Evolutionary conservation across 805 yeast genomes (phyloP).

Genomic region (Candida incommunis): DNA sequence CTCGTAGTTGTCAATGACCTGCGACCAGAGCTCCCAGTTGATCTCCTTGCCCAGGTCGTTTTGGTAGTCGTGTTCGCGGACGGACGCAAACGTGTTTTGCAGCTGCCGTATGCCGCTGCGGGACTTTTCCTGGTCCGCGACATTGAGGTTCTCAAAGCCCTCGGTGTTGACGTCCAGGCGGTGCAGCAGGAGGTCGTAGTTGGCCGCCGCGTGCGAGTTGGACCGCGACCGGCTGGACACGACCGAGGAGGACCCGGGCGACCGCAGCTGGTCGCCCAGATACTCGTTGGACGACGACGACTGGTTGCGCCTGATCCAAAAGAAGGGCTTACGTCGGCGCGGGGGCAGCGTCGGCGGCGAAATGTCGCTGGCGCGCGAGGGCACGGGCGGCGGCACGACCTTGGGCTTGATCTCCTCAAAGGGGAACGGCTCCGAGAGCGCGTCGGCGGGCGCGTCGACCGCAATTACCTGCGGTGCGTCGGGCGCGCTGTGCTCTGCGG

Average conservation of each 20-base stretch:
- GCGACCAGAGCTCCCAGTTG: slow-evolving; percentile 64
- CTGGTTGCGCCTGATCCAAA: neutral
- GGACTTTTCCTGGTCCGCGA: slow-evolving; percentile 37
- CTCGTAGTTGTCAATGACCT: slow-evolving; percentile 65
- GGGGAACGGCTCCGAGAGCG: no score
- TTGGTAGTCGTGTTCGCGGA: slow-evolving; percentile 6
- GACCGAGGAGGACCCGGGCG: neutral
- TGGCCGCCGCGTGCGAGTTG: slow-evolving; percentile 15
- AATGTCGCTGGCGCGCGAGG: neutral
- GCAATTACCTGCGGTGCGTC: no score
- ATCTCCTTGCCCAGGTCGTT: slow-evolving; percentile 7
- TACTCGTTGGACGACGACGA: neutral
- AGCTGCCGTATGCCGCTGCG: slow-evolving; percentile 27
- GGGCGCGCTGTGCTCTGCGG: no score
- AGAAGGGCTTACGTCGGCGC: neutral
- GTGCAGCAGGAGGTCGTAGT: slow-evolving; percentile 45
- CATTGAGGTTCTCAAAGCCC: slow-evolving; percentile 35
- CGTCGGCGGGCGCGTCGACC: no score
- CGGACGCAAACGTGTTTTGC: slow-evolving; percentile 20
- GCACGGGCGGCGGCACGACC: neutral
- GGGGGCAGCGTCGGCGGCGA: neutral
- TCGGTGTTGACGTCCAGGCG: slow-evolving; percentile 43
- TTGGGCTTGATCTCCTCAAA: neutral
- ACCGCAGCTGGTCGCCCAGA: neutral
- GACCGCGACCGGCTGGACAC: neutral